A percentile compares a stretch with the other conserved stretches of the same genome.
Conservation (phyloP, 345 rosid species). For the Populus davidiana region DNA sequence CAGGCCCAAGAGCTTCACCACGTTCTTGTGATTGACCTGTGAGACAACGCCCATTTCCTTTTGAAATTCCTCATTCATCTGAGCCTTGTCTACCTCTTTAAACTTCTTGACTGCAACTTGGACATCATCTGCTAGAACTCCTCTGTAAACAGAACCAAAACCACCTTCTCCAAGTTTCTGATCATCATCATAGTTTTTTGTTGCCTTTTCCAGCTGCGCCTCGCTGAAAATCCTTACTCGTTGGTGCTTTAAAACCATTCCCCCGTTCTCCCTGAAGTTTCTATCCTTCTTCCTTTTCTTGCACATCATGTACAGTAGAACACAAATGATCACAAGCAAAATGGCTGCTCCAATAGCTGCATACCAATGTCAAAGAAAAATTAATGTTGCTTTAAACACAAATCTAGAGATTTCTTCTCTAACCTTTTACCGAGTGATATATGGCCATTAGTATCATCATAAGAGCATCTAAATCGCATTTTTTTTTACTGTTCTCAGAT, state of each 20-base stretch:
- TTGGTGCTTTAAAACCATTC: slow-evolving; percentile 25
- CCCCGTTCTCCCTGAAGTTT: slow-evolving; percentile 31
- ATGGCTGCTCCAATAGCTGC: slow-evolving; percentile 12
- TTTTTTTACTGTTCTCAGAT: no score
- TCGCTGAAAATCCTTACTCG: slow-evolving; percentile 29
- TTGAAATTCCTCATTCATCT: slow-evolving; percentile 21
- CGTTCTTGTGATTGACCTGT: slow-evolving; percentile 34
- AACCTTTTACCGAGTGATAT: no score
- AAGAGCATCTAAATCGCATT: no score
- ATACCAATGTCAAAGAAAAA: not conserved
- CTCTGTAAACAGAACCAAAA: slow-evolving; percentile 30
- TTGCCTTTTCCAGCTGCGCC: slow-evolving; percentile 28
- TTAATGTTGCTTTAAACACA: no score
- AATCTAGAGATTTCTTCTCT: no score
- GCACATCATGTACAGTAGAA: slow-evolving; percentile 9
- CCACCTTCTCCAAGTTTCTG: slow-evolving; percentile 28
- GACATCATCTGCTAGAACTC: slow-evolving; percentile 8
- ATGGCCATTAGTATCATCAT: no score
- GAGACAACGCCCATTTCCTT: slow-evolving; percentile 26
- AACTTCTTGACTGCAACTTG: slow-evolving; percentile 20
- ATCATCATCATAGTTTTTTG: slow-evolving; percentile 17
- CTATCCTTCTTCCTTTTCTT: slow-evolving; percentile 11
- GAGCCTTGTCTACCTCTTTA: slow-evolving; percentile 13
- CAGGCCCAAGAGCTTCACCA: slow-evolving; percentile 33
- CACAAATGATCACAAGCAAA: not conserved